These are phyloP conservation scores for Luffa acutangula DNA, from an alignment of 306 rosid species.

Conservation along the genomic window DNA sequence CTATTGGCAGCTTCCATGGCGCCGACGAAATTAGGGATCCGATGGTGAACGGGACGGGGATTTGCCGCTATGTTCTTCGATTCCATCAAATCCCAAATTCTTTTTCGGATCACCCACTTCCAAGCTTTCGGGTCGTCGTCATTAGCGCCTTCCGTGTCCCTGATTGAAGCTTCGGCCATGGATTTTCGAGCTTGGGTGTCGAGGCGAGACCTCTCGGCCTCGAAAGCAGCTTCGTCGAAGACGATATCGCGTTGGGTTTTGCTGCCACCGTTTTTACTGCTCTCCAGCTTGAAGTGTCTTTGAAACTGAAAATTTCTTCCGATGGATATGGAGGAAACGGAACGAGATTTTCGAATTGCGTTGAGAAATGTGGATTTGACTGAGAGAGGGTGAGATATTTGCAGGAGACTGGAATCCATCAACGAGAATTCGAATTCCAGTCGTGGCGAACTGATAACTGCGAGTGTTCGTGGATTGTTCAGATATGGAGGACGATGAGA, in stretches of 20 bases:
- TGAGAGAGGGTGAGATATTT: slow-evolving; percentile 19
- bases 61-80: slow-evolving; percentile 45
- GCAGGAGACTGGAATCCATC: slow-evolving; percentile 33
- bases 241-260: background rate
- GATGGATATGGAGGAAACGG: slow-evolving; percentile 13
- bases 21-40: slow-evolving; percentile 81
- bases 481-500: background rate
- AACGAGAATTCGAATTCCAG: background rate
- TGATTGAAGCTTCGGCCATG: slow-evolving; percentile 45
- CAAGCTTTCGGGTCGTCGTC: slow-evolving; percentile 71
- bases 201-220: slow-evolving; percentile 56
- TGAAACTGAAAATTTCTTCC: background rate
- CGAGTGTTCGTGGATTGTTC: background rate
- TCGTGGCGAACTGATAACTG: background rate
- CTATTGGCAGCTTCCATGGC: slow-evolving; percentile 64
- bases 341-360: background rate
- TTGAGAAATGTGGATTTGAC: slow-evolving; percentile 3
- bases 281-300: slow-evolving; percentile 19
- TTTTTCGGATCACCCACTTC: slow-evolving; percentile 85
- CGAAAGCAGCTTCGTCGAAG: slow-evolving; percentile 68
- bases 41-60: slow-evolving; percentile 88
- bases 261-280: background rate
- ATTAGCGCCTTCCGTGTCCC: slow-evolving; percentile 7
- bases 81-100: slow-evolving; percentile 82
- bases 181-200: slow-evolving; percentile 62